A percentile compares a stretch with the other conserved stretches of the same genome.
Conservation (phyloP, 306 rosid species). For the Malus sylvestris region DNA sequence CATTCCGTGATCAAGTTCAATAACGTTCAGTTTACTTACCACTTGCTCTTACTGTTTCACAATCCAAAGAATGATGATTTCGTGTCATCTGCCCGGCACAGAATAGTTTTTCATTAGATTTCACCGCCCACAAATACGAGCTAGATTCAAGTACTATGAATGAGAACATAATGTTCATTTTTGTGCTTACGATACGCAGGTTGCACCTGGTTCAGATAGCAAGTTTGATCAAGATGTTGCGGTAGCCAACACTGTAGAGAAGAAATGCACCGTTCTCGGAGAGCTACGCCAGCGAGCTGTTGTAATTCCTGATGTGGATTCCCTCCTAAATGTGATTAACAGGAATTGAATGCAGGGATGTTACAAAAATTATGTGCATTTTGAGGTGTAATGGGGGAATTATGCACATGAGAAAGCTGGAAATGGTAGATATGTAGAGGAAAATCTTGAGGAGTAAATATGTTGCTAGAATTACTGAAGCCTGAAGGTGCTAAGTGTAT, state of each 20-base stretch:
- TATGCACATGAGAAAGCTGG: background rate
- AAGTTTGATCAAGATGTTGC: conserved; percentile 41
- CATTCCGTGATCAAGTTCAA: background rate
- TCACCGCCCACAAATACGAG: background rate
- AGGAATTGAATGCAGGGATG: background rate
- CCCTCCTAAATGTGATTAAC: conserved; percentile 26
- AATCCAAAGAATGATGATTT: background rate
- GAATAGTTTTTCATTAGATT: background rate
- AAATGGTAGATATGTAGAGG: conserved; percentile 16
- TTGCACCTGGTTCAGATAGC: conserved; percentile 63
- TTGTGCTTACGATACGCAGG: conserved; percentile 38
- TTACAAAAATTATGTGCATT: background rate
- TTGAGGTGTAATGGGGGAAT: background rate
- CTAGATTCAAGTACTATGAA: background rate
- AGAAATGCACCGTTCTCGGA: conserved; percentile 50
- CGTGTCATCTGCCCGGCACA: background rate
- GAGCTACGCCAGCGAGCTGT: conserved; percentile 36
- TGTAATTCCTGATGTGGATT: conserved; percentile 46
- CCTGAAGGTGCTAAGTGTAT: background rate
- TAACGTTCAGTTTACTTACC: background rate
- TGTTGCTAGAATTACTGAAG: conserved; percentile 16
- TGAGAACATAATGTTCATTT: background rate
- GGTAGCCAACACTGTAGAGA: conserved; percentile 45
- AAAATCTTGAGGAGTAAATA: conserved; percentile 18
- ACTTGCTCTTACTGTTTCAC: background rate